These are phyloP conservation scores for Backusella macrospora DNA, from an alignment of 192 early-diverging fungal genomes.

Conservation along the genomic window DNA sequence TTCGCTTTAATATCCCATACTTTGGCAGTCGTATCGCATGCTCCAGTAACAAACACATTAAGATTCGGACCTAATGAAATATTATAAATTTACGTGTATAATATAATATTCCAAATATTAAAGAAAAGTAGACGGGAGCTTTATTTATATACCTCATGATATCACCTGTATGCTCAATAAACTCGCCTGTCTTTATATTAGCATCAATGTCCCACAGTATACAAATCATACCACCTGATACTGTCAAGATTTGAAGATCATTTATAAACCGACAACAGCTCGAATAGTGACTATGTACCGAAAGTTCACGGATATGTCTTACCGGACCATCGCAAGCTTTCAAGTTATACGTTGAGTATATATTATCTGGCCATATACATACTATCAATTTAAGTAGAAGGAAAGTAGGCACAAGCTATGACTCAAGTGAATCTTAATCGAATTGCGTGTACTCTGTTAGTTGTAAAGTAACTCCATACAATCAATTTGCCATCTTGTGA, in stretches of 20 bases:
- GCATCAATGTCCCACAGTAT: conserved; percentile 99
- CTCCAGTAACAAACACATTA: conserved; percentile 97
- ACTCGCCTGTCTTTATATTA: conserved; percentile 93
- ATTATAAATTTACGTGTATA: conserved; percentile 32
- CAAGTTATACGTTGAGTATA: conserved; percentile 98
- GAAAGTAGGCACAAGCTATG: conserved; percentile 99
- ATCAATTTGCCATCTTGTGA: conserved; percentile 99
- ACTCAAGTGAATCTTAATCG: conserved; percentile 98
- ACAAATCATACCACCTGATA: conserved; percentile 97
- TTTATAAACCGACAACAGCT: conserved; percentile 96
- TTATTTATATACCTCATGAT: too few relatives aligned
- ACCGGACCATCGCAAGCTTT: conserved; percentile 91
- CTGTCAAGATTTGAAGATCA: conserved; percentile 93
- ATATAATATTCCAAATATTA: conserved; percentile 3
- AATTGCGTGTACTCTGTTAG: conserved; percentile 99
- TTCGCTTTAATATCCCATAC: conserved; percentile 98
- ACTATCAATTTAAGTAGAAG: conserved; percentile 96
- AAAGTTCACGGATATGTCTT: conserved; percentile 92
- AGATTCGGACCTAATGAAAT: conserved; percentile 91
- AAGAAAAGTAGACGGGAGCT: too few relatives aligned
- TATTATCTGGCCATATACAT: conserved; percentile 98
- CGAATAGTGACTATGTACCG: conserved; percentile 94
- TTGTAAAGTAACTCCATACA: conserved; percentile 97
- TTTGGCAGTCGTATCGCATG: conserved; percentile 98
- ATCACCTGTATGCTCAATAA: conserved; percentile 97